A percentile compares a stretch with the other conserved stretches of the same genome.
Conservation (phyloP, 2,329 filamentous ascomycete genomes). For the Phaeosphaeria sp. region DNA sequence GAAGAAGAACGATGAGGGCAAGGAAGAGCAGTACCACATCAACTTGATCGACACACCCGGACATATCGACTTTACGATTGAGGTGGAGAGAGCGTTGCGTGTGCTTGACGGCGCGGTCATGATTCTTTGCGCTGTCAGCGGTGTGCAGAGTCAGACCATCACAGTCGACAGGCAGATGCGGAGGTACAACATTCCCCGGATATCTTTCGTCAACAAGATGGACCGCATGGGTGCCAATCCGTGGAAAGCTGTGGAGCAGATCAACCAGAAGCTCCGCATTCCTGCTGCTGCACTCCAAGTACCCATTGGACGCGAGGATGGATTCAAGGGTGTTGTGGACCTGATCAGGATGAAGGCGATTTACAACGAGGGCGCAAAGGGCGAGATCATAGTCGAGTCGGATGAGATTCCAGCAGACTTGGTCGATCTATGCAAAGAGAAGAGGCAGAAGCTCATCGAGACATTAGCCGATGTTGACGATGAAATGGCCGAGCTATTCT, state of each 20-base stretch:
- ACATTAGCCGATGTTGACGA: slow-evolving; percentile 97
- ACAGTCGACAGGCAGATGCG: slow-evolving; percentile 99
- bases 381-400: slow-evolving; percentile 76
- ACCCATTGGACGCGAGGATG: slow-evolving; percentile 90
- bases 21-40: slow-evolving; percentile 92
- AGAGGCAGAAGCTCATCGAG: slow-evolving; percentile 86
- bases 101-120: slow-evolving; percentile 97
- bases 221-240: slow-evolving; percentile 98
- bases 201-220: slow-evolving; percentile 99
- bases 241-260: slow-evolving; percentile 96
- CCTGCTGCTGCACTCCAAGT: slow-evolving; percentile 93
- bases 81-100: slow-evolving; percentile 92
- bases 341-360: slow-evolving; percentile 90
- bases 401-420: slow-evolving; percentile 86
- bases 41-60: slow-evolving; percentile 99
- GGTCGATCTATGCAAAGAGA: slow-evolving; percentile 77
- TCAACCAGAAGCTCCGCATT: slow-evolving; percentile 94
- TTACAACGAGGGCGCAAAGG: slow-evolving; percentile 84
- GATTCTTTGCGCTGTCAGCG: slow-evolving; percentile 97
- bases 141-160: slow-evolving; percentile 97
- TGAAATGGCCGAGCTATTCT: slow-evolving; percentile 92
- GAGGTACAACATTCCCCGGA: slow-evolving; percentile 92
- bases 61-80: slow-evolving; percentile 99
- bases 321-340: slow-evolving; percentile 91
- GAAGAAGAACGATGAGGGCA: slow-evolving; percentile 73